Percentiles rank a stretch among this genome's conserved stretches.
Conservation (phyloP, 441 rosid genomes). For the Biscutella laevigata region DNA sequence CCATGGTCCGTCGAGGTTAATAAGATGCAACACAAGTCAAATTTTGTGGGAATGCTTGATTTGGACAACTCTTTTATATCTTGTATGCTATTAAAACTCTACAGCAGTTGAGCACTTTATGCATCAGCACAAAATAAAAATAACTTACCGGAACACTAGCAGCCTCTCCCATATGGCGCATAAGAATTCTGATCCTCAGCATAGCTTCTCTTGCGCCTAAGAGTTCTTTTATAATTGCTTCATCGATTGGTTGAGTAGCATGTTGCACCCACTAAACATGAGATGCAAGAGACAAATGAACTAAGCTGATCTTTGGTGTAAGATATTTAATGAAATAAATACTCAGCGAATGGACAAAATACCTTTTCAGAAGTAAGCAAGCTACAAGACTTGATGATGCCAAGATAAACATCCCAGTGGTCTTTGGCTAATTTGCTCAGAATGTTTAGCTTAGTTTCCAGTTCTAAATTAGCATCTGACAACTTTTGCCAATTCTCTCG, state of each 20-base stretch:
- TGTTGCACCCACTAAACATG: conserved; percentile 69
- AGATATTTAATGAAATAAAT: not conserved
- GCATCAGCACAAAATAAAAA: conserved; percentile 2
- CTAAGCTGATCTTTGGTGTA: conserved; percentile 2
- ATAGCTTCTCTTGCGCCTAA: conserved; percentile 66
- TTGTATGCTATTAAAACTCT: not conserved
- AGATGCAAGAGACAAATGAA: conserved; percentile 21
- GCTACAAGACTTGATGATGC: conserved; percentile 59
- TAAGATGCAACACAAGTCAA: conserved; percentile 8
- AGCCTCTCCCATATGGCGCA: conserved; percentile 89
- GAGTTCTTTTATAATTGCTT: conserved; percentile 48
- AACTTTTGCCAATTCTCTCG: conserved; percentile 68
- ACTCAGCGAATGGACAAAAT: conserved; percentile 6
- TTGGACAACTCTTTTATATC: not conserved
- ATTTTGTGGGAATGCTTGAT: not conserved
- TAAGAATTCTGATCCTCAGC: conserved; percentile 62
- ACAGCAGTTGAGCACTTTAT: not conserved
- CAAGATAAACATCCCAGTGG: conserved; percentile 54
- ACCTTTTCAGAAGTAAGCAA: conserved; percentile 61
- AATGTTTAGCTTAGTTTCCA: conserved; percentile 55
- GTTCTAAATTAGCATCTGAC: conserved; percentile 63
- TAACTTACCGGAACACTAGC: conserved; percentile 67
- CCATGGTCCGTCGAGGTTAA: conserved; percentile 12
- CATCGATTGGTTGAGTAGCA: conserved; percentile 44
- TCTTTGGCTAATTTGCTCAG: conserved; percentile 73